Percentiles rank a stretch among this genome's conserved stretches.
Conservation (phyloP, 176 grass and related monocot genomes). For the Oryza punctata region DNA sequence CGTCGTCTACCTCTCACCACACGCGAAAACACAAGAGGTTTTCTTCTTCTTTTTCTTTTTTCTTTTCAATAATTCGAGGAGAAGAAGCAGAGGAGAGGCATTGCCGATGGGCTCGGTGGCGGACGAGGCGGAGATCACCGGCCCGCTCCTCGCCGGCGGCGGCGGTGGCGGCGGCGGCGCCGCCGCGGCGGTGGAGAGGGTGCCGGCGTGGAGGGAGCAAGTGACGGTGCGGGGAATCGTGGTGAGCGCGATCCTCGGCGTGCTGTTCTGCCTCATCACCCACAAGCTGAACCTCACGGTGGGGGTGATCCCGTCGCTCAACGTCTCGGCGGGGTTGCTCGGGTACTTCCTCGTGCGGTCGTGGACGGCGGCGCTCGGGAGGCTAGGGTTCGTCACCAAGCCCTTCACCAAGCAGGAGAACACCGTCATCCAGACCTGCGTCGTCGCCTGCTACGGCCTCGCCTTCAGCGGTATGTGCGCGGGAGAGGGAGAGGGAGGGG, state of each 20-base stretch:
- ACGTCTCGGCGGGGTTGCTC: constrained; percentile 72
- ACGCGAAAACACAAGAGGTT: background rate
- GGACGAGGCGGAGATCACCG: constrained; percentile 29
- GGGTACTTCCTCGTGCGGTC: constrained; percentile 70
- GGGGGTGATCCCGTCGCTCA: constrained; percentile 73
- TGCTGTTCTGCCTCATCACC: constrained; percentile 79
- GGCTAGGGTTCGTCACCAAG: constrained; percentile 51
- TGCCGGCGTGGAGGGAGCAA: constrained; percentile 75
- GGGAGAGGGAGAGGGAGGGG: too few species aligned
- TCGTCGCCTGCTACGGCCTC: constrained; percentile 82
- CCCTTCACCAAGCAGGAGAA: constrained; percentile 95
- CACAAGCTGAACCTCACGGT: constrained; percentile 89
- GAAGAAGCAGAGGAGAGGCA: background rate
- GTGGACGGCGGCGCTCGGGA: constrained; percentile 54
- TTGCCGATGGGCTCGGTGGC: constrained; percentile 52
- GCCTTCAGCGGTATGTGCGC: constrained; percentile 66
- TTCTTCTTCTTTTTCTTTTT: background rate
- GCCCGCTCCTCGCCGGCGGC: constrained; percentile 45
- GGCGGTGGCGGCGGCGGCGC: background rate
- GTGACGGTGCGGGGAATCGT: constrained; percentile 60
- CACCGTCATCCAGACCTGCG: constrained; percentile 88
- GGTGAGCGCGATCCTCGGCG: constrained; percentile 61
- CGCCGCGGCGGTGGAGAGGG: constrained; percentile 26
- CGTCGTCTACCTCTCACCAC: background rate
- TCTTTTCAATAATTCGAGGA: background rate